phyloP scores from a whole-genome alignment of 129 eudicot species.

The Silybum marianum region DNA sequence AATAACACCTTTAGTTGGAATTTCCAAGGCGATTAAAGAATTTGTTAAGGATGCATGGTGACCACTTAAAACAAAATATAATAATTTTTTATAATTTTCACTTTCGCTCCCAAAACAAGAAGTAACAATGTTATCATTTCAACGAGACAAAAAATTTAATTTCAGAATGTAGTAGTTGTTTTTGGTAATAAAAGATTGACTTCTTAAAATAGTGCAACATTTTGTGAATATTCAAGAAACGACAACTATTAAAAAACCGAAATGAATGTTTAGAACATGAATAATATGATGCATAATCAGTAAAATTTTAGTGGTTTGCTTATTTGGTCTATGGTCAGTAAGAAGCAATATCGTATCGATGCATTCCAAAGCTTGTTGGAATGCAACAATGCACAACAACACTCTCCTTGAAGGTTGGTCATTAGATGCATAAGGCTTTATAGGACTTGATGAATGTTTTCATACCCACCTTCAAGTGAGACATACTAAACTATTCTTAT shows the following conservation, averaged over 20 bases:
- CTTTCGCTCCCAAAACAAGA: too few species aligned
- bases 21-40: background rate
- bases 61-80: background rate
- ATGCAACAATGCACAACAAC: background rate
- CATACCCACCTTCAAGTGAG: background rate
- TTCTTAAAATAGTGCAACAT: background rate
- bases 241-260: background rate
- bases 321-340: background rate
- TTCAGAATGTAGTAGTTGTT: too few species aligned
- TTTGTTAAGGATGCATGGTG: background rate
- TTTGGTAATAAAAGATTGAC: background rate
- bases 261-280: background rate
- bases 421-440: too few species aligned
- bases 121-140: background rate
- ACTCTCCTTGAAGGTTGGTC: too few species aligned
- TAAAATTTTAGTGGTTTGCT: background rate
- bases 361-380: background rate
- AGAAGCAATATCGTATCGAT: background rate
- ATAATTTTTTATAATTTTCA: too few species aligned
- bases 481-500: background rate
- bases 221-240: background rate
- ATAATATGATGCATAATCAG: background rate
- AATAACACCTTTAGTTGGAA: too few species aligned
- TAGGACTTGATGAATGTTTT: too few species aligned
- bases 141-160: background rate